Conservation (phyloP, 495 filamentous ascomycete species). For the Neurospora tetrasperma region DNA sequence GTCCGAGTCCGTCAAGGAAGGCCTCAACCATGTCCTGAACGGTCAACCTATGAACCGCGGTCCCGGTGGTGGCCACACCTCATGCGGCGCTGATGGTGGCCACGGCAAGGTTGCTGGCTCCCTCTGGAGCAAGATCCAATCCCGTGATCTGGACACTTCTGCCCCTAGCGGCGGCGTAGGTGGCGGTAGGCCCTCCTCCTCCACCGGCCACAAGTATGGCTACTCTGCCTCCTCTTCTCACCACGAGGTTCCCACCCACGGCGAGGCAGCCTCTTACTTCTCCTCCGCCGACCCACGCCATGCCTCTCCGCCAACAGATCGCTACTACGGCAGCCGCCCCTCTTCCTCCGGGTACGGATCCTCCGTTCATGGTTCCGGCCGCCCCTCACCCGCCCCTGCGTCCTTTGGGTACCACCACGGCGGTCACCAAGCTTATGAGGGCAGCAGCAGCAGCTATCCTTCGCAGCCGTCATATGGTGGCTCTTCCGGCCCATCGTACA, state of each 20-base stretch:
- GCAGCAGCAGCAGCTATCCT: constrained; percentile 1
- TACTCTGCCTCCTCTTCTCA: constrained; percentile 2
- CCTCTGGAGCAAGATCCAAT: constrained; percentile 41
- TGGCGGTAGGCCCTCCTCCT: constrained; percentile 1
- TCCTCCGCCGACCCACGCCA: background rate
- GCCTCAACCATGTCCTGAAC: constrained; percentile 57
- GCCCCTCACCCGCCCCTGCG: background rate
- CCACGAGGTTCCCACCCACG: background rate
- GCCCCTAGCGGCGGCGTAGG: background rate
- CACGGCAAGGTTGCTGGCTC: constrained; percentile 40
- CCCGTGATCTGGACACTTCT: constrained; percentile 9
- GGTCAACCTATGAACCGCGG: constrained; percentile 10
- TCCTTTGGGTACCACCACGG: background rate
- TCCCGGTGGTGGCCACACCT: constrained; percentile 29
- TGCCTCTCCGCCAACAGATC: background rate
- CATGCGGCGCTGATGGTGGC: constrained; percentile 29
- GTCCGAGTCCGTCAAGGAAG: constrained; percentile 68
- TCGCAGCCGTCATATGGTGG: constrained; percentile 2
- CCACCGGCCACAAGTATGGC: background rate
- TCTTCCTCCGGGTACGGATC: background rate
- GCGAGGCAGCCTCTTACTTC: constrained; percentile 2
- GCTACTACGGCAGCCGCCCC: background rate
- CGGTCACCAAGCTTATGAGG: background rate
- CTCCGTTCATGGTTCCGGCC: background rate
- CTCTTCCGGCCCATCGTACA: background rate